Evolutionary conservation across 768 basidiomycete species (phyloP).

Genomic region (Leccinum arenicola): DNA sequence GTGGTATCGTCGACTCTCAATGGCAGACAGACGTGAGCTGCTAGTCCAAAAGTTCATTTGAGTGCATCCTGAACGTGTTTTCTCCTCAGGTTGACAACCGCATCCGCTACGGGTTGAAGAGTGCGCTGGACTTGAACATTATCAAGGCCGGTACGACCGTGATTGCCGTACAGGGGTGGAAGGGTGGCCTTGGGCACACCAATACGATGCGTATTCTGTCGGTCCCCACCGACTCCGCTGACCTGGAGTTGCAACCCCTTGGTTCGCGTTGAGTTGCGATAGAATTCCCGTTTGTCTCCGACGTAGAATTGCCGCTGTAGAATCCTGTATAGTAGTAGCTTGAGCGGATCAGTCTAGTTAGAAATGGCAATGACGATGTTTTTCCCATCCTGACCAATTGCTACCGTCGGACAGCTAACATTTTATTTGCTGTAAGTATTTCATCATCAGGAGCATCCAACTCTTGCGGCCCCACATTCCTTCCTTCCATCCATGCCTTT

Average conservation of each 20-base stretch:
- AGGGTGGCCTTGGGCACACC: slow-evolving; percentile 94
- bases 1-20: slow-evolving; percentile 81
- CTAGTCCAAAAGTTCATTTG: background rate
- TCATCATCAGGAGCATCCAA: background rate
- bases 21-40: slow-evolving; percentile 94
- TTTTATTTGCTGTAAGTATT: background rate
- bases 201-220: slow-evolving; percentile 84
- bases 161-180: slow-evolving; percentile 99
- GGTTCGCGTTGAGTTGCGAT: slow-evolving; percentile 27
- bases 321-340: slow-evolving; percentile 1
- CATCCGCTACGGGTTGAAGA: slow-evolving; percentile 83
- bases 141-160: slow-evolving; percentile 87
- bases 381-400: background rate
- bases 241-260: slow-evolving; percentile 70
- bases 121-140: slow-evolving; percentile 79
- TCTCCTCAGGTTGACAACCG: slow-evolving; percentile 75
- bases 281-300: slow-evolving; percentile 2
- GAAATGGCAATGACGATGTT: background rate
- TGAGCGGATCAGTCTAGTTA: background rate
- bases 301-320: slow-evolving; percentile 5
- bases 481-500: slow-evolving; percentile 1
- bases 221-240: slow-evolving; percentile 78
- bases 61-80: slow-evolving; percentile 9
- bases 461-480: background rate
- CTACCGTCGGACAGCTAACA: background rate